Conservation (phyloP, 2,329 filamentous ascomycete genomes). For the Aspergillus carbonarius region DNA sequence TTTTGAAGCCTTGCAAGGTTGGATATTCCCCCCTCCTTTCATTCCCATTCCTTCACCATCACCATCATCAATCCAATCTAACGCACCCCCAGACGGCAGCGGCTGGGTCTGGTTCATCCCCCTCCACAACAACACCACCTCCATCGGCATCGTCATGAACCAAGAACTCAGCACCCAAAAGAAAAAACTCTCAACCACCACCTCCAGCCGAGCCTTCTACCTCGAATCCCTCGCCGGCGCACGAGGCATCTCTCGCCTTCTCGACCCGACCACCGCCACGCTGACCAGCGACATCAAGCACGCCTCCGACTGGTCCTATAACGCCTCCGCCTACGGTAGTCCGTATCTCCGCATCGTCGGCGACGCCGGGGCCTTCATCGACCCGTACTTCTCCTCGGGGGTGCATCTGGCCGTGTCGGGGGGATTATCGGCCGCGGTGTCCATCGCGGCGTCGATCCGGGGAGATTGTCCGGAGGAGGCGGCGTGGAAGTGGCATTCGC, state of each 20-base stretch:
- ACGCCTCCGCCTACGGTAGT: slow-evolving; percentile 43
- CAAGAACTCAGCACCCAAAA: not conserved
- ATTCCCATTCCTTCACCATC: too few relatives aligned
- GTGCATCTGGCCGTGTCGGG: slow-evolving; percentile 47
- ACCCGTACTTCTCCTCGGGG: slow-evolving; percentile 49
- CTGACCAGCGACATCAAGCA: slow-evolving; percentile 39
- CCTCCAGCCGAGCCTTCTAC: slow-evolving; percentile 14
- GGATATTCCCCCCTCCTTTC: too few relatives aligned
- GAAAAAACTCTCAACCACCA: not conserved
- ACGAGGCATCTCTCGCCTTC: slow-evolving; percentile 25
- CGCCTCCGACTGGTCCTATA: slow-evolving; percentile 52
- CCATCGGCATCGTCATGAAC: slow-evolving; percentile 2
- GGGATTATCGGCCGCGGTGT: slow-evolving; percentile 48
- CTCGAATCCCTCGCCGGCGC: slow-evolving; percentile 6
- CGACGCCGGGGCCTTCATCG: slow-evolving; percentile 52
- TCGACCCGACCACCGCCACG: slow-evolving; percentile 34
- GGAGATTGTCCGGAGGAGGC: slow-evolving; percentile 37
- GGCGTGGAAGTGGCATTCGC: slow-evolving; percentile 44
- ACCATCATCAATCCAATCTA: too few relatives aligned
- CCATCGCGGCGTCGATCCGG: slow-evolving; percentile 30
- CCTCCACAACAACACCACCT: slow-evolving; percentile 45
- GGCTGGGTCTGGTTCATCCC: slow-evolving; percentile 57
- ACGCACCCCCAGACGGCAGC: too few relatives aligned
- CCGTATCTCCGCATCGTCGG: slow-evolving; percentile 45
- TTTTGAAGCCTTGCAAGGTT: not conserved